These are phyloP conservation scores for Didymella glomerata DNA, from an alignment of 2,329 filamentous ascomycete genomes.

Conservation along the genomic window DNA sequence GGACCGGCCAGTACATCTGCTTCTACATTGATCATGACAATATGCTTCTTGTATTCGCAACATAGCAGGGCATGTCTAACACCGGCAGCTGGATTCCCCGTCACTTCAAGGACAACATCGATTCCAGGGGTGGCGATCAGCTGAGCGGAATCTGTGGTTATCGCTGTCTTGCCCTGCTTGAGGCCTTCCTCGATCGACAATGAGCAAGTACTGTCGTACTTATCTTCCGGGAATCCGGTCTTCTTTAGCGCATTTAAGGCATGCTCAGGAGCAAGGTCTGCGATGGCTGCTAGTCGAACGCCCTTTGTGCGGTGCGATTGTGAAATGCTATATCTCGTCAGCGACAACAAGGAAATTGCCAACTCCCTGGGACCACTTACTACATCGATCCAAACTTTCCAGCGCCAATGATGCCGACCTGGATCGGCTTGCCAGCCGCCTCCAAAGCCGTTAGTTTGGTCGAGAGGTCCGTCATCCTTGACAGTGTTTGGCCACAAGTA, in stretches of 20 bases:
- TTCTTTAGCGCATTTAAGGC: slow-evolving; percentile 53
- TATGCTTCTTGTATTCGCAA: slow-evolving; percentile 60
- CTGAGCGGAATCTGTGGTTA: slow-evolving; percentile 55
- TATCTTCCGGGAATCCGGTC: slow-evolving; percentile 53
- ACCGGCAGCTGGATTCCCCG: slow-evolving; percentile 55
- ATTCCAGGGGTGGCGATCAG: slow-evolving; percentile 56
- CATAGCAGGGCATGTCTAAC: slow-evolving; percentile 55
- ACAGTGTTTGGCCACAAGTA: background rate
- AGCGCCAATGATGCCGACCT: slow-evolving; percentile 57
- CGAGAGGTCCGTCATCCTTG: slow-evolving; percentile 25
- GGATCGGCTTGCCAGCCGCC: slow-evolving; percentile 25
- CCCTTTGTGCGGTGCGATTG: slow-evolving; percentile 56
- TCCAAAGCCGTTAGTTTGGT: slow-evolving; percentile 28
- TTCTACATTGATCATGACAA: slow-evolving; percentile 60
- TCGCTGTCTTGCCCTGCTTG: slow-evolving; percentile 52
- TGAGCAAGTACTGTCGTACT: slow-evolving; percentile 49
- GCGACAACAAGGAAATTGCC: background rate
- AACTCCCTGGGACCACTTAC: slow-evolving; percentile 23
- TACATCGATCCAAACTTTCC: slow-evolving; percentile 61
- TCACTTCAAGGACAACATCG: slow-evolving; percentile 57
- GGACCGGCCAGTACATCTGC: slow-evolving; percentile 57
- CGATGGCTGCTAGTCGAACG: slow-evolving; percentile 55
- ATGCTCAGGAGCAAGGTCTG: slow-evolving; percentile 55
- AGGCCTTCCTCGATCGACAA: slow-evolving; percentile 48
- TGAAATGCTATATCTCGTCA: slow-evolving; percentile 47